Evolutionary conservation across 352 stramenopile species (phyloP), one percentile per base, ranked within the genome.

Genomic region (Lagenidium giganteum): DNA sequence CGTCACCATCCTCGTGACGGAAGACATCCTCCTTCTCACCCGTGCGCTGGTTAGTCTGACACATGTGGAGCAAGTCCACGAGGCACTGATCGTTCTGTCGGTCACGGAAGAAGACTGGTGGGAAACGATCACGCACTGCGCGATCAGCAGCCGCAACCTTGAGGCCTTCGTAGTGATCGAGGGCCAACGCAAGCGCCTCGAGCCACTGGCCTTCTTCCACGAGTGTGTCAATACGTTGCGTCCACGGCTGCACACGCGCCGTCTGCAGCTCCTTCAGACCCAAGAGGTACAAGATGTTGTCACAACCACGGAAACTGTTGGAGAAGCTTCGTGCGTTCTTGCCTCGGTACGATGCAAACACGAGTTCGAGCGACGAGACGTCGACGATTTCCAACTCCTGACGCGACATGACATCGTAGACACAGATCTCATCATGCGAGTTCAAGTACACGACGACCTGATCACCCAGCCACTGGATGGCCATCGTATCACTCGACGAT

Each of bases 151-250:
- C 82, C 2, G 80, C 80, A 13, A 87, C 69, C 42, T 93, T 92
- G 3, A 96, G 53, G 23, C 84, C 91, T 73, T 98, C 92, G 32
- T 96, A 98, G 51, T 98, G 87, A 60, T 98, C 93, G 25, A 98
- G 67, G 6, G 93, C 90, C n/a, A 98, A 66, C 21, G 93, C 91
- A 13, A 99, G 76, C 3, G 94, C 95, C 60, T 98, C 93, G 5
- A 99, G 73, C 95, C 95, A 99, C 66, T 98, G 93, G 32, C 95
- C 95, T 55, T 97, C 87, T 42, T 97, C 86, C 37, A 98, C 88
- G 13, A 98, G 63, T 29, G 85, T 91, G 41, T 96, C 87, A 36
- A 99, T 96, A 44, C 93, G 83, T 51, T 96, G 73, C 23, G 78
- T 94, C 67, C 92, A 97, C 20, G 88, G 87, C 36, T 98, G 69